Evolutionary conservation across 2,329 filamentous ascomycete genomes (phyloP), one percentile per base, ranked within the genome.

Genomic region (Biscogniauxia mediterranea): DNA sequence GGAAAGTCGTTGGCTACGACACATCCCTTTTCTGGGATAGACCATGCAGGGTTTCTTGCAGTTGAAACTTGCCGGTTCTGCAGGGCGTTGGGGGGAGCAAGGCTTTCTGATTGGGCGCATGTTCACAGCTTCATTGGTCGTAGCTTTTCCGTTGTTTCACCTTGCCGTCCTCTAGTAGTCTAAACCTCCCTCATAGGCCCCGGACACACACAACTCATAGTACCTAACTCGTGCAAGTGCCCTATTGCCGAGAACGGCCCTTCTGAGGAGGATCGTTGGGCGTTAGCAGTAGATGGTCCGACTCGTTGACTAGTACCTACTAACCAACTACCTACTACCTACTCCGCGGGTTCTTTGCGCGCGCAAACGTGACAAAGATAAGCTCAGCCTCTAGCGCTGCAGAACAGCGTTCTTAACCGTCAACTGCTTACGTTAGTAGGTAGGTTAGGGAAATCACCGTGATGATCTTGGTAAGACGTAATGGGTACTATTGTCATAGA

Each of bases 141-240:
- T 66, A 54, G 59, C 60, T 62, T 64, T 32, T 59, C 63, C 58
- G 63, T 57, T 63, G 70, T 72, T 73, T 73, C 70, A 71, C 59
- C 26, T 60, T 61, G 56, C 56, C 25, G 56, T 51, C 55, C 51
- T 63, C 58, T 61, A 49, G 50, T 66, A 9, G 11, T 5, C 23
- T 5, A 23, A 23, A 23, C 23, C 23, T 23, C 23, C 23, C 23
- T 23, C 23, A 5, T 23, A 23, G 23, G 23, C 23, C 23, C 5
- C 23, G 42, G 61, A 53, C 28, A 21, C 13, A 15, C 32, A n/a
- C n/a, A n/a, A n/a, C n/a, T n/a, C n/a, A n/a, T n/a, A n/a, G n/a
- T n/a, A n/a, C n/a, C n/a, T n/a, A 23, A 38, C 51, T 17, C n/a
- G 26, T 17, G 21, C 55, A 46, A 25, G 17, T 38, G 28, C 23